These are phyloP conservation scores for Puccinia polysora DNA, from an alignment of 1,284 basidiomycete genomes.

Conservation along the genomic window DNA sequence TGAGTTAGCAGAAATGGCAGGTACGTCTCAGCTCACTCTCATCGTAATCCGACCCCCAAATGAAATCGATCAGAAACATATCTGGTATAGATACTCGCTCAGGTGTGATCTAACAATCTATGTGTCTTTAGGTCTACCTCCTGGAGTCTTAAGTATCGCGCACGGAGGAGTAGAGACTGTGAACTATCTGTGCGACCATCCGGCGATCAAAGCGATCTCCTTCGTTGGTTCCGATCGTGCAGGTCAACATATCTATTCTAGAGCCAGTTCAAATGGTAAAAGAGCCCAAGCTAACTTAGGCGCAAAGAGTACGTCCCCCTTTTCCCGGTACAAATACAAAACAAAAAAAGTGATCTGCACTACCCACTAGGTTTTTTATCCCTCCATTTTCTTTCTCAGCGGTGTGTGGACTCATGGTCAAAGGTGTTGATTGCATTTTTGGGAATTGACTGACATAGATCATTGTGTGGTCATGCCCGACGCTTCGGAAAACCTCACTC, in stretches of 20 bases:
- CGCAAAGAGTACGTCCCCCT: conserved; percentile 66
- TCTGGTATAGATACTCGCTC: conserved; percentile 51
- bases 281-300: conserved; percentile 92
- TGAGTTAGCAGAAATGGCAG: conserved; percentile 82
- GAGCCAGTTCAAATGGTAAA: conserved; percentile 82
- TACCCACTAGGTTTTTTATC: conserved; percentile 13
- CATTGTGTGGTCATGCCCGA: conserved; percentile 93
- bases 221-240: conserved; percentile 96
- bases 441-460: conserved; percentile 53
- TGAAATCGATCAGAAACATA: background rate
- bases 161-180: conserved; percentile 86
- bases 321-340: too few species aligned
- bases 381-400: background rate
- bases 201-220: conserved; percentile 84
- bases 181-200: conserved; percentile 88
- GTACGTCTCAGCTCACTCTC: conserved; percentile 50
- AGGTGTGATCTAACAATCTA: too few species aligned
- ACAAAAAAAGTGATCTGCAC: too few species aligned
- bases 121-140: conserved; percentile 56
- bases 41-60: too few species aligned
- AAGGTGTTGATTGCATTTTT: background rate
- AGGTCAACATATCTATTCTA: conserved; percentile 87
- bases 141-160: conserved; percentile 58
- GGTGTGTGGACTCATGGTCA: background rate
- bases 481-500: conserved; percentile 86